A percentile compares a stretch with the other conserved stretches of the same genome.
phyloP scores from a whole-genome alignment of 768 basidiomycete genomes.

The Roridomyces roridus region DNA sequence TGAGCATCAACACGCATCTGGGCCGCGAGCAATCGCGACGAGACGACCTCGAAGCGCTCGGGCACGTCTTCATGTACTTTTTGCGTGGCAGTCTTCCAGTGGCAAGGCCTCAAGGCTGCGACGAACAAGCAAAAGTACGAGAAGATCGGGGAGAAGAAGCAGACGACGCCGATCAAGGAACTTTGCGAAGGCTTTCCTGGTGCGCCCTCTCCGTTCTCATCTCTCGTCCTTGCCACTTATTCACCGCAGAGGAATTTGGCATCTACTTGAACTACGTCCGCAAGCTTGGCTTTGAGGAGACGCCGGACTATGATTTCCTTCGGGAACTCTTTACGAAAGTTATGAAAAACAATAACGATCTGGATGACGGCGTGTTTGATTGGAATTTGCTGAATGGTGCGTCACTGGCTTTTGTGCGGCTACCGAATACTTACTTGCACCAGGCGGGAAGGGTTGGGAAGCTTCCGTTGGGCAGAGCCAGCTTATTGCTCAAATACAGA shows the following conservation, averaged over 20 bases:
- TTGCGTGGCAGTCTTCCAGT: conserved; percentile 94
- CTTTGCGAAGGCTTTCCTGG: conserved; percentile 95
- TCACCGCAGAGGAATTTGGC: conserved; percentile 86
- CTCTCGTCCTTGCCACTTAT: conserved; percentile 13
- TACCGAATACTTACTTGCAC: neutral
- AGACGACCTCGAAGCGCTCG: conserved; percentile 98
- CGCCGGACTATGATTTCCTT: conserved; percentile 98
- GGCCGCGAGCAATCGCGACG: conserved; percentile 95
- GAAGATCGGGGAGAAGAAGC: conserved; percentile 99
- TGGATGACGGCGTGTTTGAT: conserved; percentile 94
- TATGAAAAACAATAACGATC: conserved; percentile 87
- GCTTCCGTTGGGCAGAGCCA: conserved; percentile 71
- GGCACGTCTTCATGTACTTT: conserved; percentile 99
- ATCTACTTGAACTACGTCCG: conserved; percentile 99
- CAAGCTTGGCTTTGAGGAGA: conserved; percentile 98
- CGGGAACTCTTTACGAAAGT: conserved; percentile 94
- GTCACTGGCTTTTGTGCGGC: conserved; percentile 19
- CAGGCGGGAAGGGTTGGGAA: conserved; percentile 96
- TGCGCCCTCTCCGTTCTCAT: conserved; percentile 37
- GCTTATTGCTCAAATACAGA: conserved; percentile 70
- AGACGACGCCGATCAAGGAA: conserved; percentile 97
- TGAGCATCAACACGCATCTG: conserved; percentile 99
- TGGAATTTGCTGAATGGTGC: conserved; percentile 92
- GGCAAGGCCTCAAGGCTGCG: conserved; percentile 99
- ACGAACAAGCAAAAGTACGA: conserved; percentile 99